Evolutionary conservation across 257 asterid genomes (phyloP).

Genomic region (Salvia hispanica): DNA sequence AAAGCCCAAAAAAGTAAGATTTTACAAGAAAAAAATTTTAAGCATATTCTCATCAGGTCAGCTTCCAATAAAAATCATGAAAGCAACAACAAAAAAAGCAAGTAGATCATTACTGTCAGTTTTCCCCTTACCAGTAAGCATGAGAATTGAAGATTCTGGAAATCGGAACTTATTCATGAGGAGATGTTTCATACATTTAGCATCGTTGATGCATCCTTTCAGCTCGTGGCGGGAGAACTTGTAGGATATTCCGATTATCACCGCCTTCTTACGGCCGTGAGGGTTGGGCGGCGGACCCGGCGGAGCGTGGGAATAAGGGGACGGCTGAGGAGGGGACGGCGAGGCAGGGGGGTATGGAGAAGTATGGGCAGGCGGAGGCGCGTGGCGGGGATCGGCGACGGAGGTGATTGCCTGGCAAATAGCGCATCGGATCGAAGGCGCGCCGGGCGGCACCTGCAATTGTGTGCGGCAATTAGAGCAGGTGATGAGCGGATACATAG

Average conservation of each 20-base stretch:
- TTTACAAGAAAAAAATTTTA: background rate
- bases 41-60: constrained; percentile 27
- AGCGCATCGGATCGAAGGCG: constrained; percentile 87
- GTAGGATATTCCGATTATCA: constrained; percentile 89
- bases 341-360: constrained; percentile 67
- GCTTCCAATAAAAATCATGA: background rate
- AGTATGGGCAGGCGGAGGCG: constrained; percentile 43
- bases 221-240: constrained; percentile 77
- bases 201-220: constrained; percentile 93
- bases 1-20: background rate
- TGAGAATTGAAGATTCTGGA: constrained; percentile 86
- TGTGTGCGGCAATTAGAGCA: constrained; percentile 76
- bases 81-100: constrained; percentile 1
- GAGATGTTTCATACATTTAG: constrained; percentile 86
- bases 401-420: constrained; percentile 77
- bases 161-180: constrained; percentile 72
- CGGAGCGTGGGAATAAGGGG: constrained; percentile 73
- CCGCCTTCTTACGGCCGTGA: constrained; percentile 87
- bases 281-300: constrained; percentile 71
- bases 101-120: background rate
- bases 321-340: constrained; percentile 50
- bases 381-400: constrained; percentile 68
- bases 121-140: constrained; percentile 70
- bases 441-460: constrained; percentile 83
- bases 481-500: constrained; percentile 67